These are phyloP conservation scores for Phytophthora capsici DNA, from an alignment of 352 stramenopile genomes.

Conservation along the genomic window DNA sequence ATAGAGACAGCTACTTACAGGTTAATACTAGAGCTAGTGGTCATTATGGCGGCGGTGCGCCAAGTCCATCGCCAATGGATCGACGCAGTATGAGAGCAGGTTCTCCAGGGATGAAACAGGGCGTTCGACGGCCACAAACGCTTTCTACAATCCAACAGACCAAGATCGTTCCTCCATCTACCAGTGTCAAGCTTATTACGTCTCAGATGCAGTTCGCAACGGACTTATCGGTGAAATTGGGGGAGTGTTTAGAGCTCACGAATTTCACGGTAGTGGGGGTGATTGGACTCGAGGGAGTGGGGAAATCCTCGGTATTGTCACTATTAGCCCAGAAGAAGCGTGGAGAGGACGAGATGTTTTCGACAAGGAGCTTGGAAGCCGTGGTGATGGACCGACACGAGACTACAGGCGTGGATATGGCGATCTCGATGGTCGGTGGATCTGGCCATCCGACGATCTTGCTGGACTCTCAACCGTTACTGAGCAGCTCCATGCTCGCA, in stretches of 20 bases:
- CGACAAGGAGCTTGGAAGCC: constrained; percentile 46
- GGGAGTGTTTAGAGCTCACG: constrained; percentile 65
- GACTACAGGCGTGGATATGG: constrained; percentile 70
- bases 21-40: constrained; percentile 23
- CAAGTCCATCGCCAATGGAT: constrained; percentile 10
- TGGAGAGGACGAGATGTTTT: constrained; percentile 33
- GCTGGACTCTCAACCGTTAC: constrained; percentile 70
- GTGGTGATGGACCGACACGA: constrained; percentile 43
- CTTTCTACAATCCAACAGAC: constrained; percentile 23
- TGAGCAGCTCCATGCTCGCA: constrained; percentile 64
- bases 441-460: constrained; percentile 48
- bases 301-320: constrained; percentile 79
- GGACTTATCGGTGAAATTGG: constrained; percentile 60
- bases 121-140: not conserved
- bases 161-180: constrained; percentile 32
- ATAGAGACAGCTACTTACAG: constrained; percentile 27
- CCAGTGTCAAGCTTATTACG: constrained; percentile 65
- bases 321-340: constrained; percentile 40
- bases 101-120: not conserved
- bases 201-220: constrained; percentile 66
- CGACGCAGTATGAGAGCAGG: constrained; percentile 10
- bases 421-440: constrained; percentile 39
- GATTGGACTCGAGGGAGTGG: constrained; percentile 69
- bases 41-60: not conserved
- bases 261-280: constrained; percentile 77